Conservation (phyloP, 306 rosid genomes). For the Sicyos edulis region DNA sequence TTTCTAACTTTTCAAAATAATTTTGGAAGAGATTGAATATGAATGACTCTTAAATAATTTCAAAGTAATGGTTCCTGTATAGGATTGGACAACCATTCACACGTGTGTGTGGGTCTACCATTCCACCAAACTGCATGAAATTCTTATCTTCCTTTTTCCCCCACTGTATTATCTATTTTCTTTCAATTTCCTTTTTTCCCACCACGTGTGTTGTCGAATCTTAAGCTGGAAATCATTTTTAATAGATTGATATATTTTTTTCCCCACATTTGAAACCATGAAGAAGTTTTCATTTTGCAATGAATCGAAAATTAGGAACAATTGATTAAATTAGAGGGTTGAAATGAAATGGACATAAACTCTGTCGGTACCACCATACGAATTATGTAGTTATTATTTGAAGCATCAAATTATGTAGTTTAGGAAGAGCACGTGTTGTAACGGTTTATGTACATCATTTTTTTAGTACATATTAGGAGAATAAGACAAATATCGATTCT, state of each 20-base stretch:
- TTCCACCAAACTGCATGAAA: slow-evolving; percentile 24
- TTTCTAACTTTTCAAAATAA: too few species aligned
- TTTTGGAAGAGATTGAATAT: too few species aligned
- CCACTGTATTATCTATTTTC: not conserved
- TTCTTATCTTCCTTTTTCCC: slow-evolving; percentile 3
- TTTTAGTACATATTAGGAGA: too few species aligned
- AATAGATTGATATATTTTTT: not conserved
- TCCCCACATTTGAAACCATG: too few species aligned
- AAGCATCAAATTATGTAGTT: slow-evolving; percentile 1
- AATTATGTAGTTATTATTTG: not conserved
- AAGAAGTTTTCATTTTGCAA: not conserved
- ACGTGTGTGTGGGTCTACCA: slow-evolving; percentile 70
- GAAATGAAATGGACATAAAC: not conserved
- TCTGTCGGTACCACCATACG: not conserved
- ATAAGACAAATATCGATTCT: too few species aligned
- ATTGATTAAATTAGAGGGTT: not conserved
- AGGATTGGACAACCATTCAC: slow-evolving; percentile 53
- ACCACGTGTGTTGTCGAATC: slow-evolving; percentile 17
- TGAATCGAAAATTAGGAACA: not conserved
- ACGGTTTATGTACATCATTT: slow-evolving; percentile 7
- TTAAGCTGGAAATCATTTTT: not conserved
- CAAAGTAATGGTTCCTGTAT: slow-evolving; percentile 8
- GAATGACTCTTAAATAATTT: too few species aligned
- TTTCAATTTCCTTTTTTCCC: not conserved
- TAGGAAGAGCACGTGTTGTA: not conserved